Evolutionary conservation across 1,139 yeast species (phyloP).

Genomic region (Sugiyamaella sp.): DNA sequence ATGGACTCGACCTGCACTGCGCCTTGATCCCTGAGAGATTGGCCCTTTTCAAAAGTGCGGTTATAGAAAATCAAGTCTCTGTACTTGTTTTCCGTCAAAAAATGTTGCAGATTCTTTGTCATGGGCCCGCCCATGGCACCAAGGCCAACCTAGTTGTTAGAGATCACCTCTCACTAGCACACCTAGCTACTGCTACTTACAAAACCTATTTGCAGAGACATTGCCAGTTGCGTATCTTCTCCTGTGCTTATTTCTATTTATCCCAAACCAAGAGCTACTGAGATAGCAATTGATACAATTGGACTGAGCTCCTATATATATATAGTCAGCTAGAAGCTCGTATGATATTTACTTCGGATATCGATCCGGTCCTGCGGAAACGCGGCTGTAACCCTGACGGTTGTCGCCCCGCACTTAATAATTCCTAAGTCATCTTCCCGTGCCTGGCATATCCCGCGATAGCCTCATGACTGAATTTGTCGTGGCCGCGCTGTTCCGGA

Average conservation of each 20-base stretch:
- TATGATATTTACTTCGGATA: neutral
- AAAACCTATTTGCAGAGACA: conserved; percentile 14
- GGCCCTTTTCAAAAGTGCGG: conserved; percentile 31
- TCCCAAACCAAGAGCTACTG: too few relatives aligned
- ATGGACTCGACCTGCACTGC: conserved; percentile 25
- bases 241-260: neutral
- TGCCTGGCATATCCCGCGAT: too few relatives aligned
- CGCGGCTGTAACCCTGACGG: neutral
- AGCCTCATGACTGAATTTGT: too few relatives aligned
- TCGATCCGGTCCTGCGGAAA: neutral
- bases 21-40: conserved; percentile 28
- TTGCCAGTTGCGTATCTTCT: neutral
- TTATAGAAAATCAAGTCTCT: conserved; percentile 29
- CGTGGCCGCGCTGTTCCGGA: neutral
- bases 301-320: too few relatives aligned
- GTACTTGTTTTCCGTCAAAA: conserved; percentile 20
- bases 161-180: neutral
- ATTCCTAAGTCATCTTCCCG: too few relatives aligned
- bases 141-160: conserved; percentile 27
- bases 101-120: conserved; percentile 30
- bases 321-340: too few relatives aligned
- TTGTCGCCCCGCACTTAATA: neutral
- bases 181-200: conserved; percentile 4
- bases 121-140: conserved; percentile 34
- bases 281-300: too few relatives aligned